Conservation (phyloP, 345 rosid species). For the Eucalyptus virginea region DNA sequence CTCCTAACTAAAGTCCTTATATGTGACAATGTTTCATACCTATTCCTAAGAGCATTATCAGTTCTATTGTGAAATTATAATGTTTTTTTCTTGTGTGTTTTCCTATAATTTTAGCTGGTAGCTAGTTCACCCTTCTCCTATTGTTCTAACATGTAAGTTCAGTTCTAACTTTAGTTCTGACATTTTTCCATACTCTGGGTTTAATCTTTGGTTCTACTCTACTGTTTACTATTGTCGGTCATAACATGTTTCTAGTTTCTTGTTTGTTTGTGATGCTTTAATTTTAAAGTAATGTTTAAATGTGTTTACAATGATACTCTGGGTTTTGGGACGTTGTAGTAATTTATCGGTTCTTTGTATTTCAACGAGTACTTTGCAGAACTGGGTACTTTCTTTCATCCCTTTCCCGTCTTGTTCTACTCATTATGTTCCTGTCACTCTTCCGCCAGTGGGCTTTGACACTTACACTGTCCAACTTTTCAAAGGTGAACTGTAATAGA, state of each 20-base stretch:
- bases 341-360: not conserved
- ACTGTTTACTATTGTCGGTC: not conserved
- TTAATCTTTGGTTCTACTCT: not conserved
- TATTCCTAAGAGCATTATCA: not conserved
- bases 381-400: not conserved
- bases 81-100: not conserved
- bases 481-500: not conserved
- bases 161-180: not conserved
- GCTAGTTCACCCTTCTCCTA: not conserved
- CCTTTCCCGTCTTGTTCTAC: not conserved
- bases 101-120: not conserved
- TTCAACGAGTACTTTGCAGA: not conserved
- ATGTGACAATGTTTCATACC: not conserved
- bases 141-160: not conserved
- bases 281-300: not conserved
- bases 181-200: not conserved
- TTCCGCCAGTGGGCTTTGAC: not conserved
- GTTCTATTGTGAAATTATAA: not conserved
- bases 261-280: not conserved
- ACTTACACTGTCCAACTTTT: not conserved
- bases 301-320: not conserved
- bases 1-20: not conserved
- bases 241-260: not conserved
- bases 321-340: not conserved
- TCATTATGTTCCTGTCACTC: not conserved